Conservation (phyloP, 2,329 filamentous ascomycete genomes). For the Exophiala lecanii-corni region DNA sequence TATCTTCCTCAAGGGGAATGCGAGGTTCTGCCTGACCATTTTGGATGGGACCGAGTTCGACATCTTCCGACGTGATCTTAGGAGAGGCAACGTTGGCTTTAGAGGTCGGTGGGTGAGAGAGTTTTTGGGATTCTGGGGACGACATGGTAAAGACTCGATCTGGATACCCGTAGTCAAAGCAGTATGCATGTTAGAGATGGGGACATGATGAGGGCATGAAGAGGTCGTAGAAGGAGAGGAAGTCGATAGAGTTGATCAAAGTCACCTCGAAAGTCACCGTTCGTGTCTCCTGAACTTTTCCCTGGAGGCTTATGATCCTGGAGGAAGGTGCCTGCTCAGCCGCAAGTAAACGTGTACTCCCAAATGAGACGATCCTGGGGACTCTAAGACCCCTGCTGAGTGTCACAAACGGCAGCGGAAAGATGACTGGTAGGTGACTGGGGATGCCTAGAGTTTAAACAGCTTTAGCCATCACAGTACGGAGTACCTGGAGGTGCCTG, state of each 20-base stretch:
- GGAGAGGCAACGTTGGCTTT: slow-evolving; percentile 21
- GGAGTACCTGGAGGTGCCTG: too few relatives aligned
- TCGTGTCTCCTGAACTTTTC: not conserved
- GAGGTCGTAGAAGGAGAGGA: not conserved
- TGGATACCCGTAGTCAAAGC: not conserved
- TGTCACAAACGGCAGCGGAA: too few relatives aligned
- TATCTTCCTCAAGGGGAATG: slow-evolving; percentile 64
- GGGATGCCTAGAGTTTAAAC: too few relatives aligned
- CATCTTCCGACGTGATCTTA: slow-evolving; percentile 20
- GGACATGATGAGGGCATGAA: not conserved
- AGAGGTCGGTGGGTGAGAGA: slow-evolving; percentile 16
- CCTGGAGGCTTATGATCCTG: not conserved
- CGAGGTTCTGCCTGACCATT: slow-evolving; percentile 22
- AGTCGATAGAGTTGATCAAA: not conserved
- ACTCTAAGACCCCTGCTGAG: too few relatives aligned
- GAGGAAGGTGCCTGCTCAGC: not conserved
- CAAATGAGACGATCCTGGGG: too few relatives aligned
- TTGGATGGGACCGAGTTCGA: slow-evolving; percentile 25
- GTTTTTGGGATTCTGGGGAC: slow-evolving; percentile 15
- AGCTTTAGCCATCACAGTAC: too few relatives aligned
- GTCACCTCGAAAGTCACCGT: not conserved
- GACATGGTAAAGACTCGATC: slow-evolving; percentile 13
- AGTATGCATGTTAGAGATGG: not conserved
- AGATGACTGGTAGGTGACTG: too few relatives aligned
- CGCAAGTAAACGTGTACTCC: not conserved